A percentile compares a stretch with the other conserved stretches of the same genome.
These are phyloP conservation scores for Candida tropicalis DNA, from an alignment of 1,139 yeast genomes.

Conservation along the genomic window DNA sequence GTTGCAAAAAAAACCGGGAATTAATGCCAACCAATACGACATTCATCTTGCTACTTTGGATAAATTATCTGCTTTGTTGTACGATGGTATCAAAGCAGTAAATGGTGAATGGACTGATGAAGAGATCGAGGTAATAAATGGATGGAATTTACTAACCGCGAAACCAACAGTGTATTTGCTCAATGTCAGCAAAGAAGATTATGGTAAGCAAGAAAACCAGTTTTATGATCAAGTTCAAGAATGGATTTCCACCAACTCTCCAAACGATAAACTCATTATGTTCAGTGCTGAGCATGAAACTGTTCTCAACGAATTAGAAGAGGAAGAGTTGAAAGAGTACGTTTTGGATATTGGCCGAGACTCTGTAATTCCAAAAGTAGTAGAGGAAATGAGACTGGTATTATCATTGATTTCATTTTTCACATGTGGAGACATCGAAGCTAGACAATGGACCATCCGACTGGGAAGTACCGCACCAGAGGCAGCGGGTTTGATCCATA, in stretches of 20 bases:
- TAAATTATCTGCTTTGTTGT: conserved; percentile 50
- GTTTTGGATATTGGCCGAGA: conserved; percentile 15
- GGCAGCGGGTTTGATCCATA: conserved; percentile 93
- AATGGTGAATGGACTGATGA: conserved; percentile 45
- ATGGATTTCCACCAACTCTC: conserved; percentile 61
- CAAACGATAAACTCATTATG: conserved; percentile 55
- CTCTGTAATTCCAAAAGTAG: conserved; percentile 49
- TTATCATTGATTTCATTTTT: conserved; percentile 80
- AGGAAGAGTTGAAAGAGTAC: conserved; percentile 23
- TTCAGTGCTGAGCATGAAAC: conserved; percentile 66
- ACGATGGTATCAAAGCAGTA: conserved; percentile 60
- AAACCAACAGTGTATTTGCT: conserved; percentile 67
- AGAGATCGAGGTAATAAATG: conserved; percentile 60
- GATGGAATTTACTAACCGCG: conserved; percentile 65
- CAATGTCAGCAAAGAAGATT: conserved; percentile 64
- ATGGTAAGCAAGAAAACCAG: conserved; percentile 44
- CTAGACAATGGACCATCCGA: conserved; percentile 90
- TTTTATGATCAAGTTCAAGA: conserved; percentile 42
- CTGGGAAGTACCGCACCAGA: conserved; percentile 81
- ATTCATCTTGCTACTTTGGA: conserved; percentile 51
- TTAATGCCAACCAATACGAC: conserved; percentile 31
- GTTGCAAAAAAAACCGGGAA: conserved; percentile 42
- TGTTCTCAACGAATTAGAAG: conserved; percentile 29
- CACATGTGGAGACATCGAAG: conserved; percentile 90
- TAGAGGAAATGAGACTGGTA: conserved; percentile 65